Evolutionary conservation across 1,284 basidiomycete genomes (phyloP).

Genomic region (Phenoliferia sp.): DNA sequence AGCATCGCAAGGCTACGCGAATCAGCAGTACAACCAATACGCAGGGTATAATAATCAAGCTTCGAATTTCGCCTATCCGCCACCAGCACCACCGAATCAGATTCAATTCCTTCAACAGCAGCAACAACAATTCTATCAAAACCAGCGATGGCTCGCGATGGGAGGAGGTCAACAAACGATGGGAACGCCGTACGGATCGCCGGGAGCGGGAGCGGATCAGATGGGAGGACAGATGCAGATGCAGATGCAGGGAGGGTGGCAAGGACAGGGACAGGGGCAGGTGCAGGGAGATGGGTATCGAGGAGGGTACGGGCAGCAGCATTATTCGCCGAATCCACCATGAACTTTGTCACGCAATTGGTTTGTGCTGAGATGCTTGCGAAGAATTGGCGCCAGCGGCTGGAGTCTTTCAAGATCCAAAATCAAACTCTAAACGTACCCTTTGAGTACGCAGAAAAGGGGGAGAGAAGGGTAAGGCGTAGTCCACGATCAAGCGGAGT

Average conservation of each 20-base stretch:
- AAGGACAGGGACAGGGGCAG: not conserved
- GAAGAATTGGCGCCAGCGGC: too few species aligned
- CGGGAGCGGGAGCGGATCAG: not conserved
- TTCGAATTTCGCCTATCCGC: too few species aligned
- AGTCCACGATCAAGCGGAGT: too few species aligned
- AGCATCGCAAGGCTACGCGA: not conserved
- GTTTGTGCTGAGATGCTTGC: too few species aligned
- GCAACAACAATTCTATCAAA: not conserved
- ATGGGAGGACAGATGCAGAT: not conserved
- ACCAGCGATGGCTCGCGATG: not conserved
- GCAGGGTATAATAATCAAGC: not conserved
- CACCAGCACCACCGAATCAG: not conserved
- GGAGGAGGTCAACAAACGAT: not conserved
- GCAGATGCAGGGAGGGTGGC: not conserved
- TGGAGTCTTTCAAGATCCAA: too few species aligned
- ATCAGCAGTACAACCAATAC: not conserved
- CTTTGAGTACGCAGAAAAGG: too few species aligned
- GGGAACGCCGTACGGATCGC: not conserved
- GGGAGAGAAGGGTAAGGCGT: too few species aligned
- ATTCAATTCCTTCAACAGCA: not conserved
- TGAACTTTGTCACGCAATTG: too few species aligned
- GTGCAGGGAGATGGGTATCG: not conserved
- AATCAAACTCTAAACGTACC: too few species aligned
- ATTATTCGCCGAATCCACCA: not conserved
- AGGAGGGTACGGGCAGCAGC: too few species aligned